These are phyloP conservation scores for Ziziphus jujuba DNA, from an alignment of 306 rosid species.

Conservation along the genomic window DNA sequence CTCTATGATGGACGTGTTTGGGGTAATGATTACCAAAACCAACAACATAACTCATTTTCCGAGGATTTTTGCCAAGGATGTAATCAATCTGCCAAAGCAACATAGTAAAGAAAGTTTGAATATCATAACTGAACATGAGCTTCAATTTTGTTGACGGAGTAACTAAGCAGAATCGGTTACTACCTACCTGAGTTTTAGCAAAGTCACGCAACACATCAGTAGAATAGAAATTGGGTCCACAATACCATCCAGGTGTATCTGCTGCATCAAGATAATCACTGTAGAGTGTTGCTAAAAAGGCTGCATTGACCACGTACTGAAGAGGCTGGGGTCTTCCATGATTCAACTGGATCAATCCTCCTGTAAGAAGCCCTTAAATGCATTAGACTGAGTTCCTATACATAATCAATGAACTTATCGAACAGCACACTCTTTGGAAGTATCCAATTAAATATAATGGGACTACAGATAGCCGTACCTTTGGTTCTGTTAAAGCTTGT, in stretches of 20 bases:
- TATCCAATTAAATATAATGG: not conserved
- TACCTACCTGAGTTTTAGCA: conserved; percentile 76
- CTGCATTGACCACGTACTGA: conserved; percentile 93
- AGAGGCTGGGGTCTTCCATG: conserved; percentile 98
- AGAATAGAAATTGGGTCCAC: conserved; percentile 95
- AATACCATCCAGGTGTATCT: conserved; percentile 98
- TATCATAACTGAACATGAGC: not conserved
- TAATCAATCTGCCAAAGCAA: conserved; percentile 76
- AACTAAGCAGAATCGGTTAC: not conserved
- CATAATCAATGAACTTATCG: conserved; percentile 13
- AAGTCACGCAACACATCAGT: conserved; percentile 79
- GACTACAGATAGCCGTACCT: conserved; percentile 45
- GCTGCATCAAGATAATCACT: conserved; percentile 98
- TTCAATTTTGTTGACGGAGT: not conserved
- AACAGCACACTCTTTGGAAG: not conserved
- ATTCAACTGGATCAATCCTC: conserved; percentile 88
- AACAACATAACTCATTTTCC: conserved; percentile 81
- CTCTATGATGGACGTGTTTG: conserved; percentile 92
- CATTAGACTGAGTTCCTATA: conserved; percentile 10
- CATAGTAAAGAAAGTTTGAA: not conserved
- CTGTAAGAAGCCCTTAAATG: conserved; percentile 39
- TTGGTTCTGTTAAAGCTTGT: conserved; percentile 88
- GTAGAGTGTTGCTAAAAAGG: conserved; percentile 85
- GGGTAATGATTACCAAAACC: conserved; percentile 92
- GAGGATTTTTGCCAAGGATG: conserved; percentile 88